Percentiles rank a stretch among this genome's conserved stretches.
Evolutionary conservation across 306 rosid genomes (phyloP).

Genomic region (Glycine soja): DNA sequence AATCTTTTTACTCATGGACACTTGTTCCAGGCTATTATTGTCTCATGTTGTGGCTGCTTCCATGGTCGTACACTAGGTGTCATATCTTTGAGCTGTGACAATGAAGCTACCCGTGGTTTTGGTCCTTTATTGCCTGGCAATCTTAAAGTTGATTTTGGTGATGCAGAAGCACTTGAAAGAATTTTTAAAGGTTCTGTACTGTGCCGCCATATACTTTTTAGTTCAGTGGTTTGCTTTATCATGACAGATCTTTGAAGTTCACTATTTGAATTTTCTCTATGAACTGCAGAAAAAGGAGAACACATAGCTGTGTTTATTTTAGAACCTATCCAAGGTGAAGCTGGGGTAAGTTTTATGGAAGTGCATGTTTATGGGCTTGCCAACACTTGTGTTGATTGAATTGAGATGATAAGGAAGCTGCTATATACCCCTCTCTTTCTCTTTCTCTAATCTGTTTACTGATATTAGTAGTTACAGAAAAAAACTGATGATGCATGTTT

Average conservation of each 20-base stretch:
- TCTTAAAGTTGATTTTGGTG: slow-evolving; percentile 97
- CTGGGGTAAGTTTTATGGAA: slow-evolving; percentile 74
- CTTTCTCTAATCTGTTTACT: slow-evolving; percentile 25
- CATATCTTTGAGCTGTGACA: slow-evolving; percentile 98
- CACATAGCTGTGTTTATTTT: slow-evolving; percentile 89
- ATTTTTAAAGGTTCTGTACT: slow-evolving; percentile 72
- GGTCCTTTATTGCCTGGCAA: slow-evolving; percentile 92
- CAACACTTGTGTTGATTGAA: slow-evolving; percentile 25
- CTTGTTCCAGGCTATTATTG: slow-evolving; percentile 82
- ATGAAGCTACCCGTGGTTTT: slow-evolving; percentile 92
- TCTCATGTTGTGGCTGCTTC: slow-evolving; percentile 99
- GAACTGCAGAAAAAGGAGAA: slow-evolving; percentile 77
- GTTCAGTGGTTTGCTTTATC: slow-evolving; percentile 33
- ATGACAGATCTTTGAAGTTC: slow-evolving; percentile 28
- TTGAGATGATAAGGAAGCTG: slow-evolving; percentile 20
- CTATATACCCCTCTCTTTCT: slow-evolving; percentile 3
- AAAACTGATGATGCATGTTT: neutral
- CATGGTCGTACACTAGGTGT: slow-evolving; percentile 95
- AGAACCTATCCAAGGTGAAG: slow-evolving; percentile 99
- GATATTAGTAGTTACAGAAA: slow-evolving; percentile 11
- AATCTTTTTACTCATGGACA: slow-evolving; percentile 33
- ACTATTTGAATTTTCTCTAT: slow-evolving; percentile 44
- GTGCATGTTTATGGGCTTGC: slow-evolving; percentile 32
- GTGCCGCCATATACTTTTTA: neutral
- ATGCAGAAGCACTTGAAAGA: slow-evolving; percentile 77